These are phyloP conservation scores for Cyclotella choctawhatcheeana DNA, from an alignment of 108 stramenopile genomes.

Conservation along the genomic window DNA sequence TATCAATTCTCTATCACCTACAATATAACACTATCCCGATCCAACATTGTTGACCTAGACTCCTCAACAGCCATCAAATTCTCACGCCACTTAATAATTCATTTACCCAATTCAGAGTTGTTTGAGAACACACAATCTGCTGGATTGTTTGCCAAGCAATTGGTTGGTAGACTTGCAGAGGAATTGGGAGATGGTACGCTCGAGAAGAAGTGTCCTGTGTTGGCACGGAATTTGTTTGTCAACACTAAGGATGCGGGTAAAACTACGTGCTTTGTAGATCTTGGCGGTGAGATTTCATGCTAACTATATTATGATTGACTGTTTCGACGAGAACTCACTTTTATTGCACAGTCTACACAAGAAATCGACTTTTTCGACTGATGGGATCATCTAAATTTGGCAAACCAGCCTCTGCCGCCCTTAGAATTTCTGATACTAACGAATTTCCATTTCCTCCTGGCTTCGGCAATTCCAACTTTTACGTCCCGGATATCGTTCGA, in stretches of 20 bases:
- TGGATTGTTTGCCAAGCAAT: conserved; percentile 75
- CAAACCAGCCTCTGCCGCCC: conserved; percentile 65
- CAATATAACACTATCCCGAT: conserved; percentile 39
- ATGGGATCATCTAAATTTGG: conserved; percentile 87
- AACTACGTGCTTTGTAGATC: conserved; percentile 84
- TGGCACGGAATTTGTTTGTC: conserved; percentile 74
- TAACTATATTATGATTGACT: too few relatives aligned
- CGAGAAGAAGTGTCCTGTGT: conserved; percentile 37
- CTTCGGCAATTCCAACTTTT: conserved; percentile 66
- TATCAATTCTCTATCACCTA: conserved; percentile 51
- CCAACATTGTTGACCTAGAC: conserved; percentile 85
- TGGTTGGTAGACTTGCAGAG: conserved; percentile 70
- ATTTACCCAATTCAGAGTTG: conserved; percentile 68
- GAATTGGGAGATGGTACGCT: conserved; percentile 61
- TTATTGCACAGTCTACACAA: conserved; percentile 90
- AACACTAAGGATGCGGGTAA: conserved; percentile 43
- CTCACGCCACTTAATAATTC: conserved; percentile 90
- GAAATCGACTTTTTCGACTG: conserved; percentile 94
- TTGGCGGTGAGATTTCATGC: too few relatives aligned
- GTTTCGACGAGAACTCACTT: too few relatives aligned
- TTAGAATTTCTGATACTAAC: conserved; percentile 64
- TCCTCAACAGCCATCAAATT: conserved; percentile 91
- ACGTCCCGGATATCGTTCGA: conserved; percentile 25
- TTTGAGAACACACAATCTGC: conserved; percentile 72
- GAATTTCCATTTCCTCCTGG: conserved; percentile 57